These are phyloP conservation scores for Ceratorhiza oryzae-sativae DNA, from an alignment of 1,284 basidiomycete genomes.

Conservation along the genomic window DNA sequence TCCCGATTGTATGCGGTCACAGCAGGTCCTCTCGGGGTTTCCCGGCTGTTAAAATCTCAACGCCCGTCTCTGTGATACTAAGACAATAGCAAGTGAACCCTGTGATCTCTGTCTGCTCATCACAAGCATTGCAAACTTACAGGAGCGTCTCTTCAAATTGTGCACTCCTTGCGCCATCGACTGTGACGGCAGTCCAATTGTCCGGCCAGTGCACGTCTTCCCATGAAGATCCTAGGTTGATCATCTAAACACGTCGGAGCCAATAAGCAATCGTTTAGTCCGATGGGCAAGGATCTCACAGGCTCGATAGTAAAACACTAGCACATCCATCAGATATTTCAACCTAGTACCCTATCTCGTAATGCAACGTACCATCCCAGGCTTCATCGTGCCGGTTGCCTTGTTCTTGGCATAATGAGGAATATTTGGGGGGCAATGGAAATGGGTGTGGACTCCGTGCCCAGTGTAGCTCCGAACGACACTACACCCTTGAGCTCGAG, in stretches of 20 bases:
- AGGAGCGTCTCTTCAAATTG: constrained; percentile 96
- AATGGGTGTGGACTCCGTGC: constrained; percentile 87
- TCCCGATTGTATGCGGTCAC: constrained; percentile 8
- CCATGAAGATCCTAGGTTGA: constrained; percentile 82
- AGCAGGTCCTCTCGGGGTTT: constrained; percentile 46
- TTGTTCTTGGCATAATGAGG: constrained; percentile 91
- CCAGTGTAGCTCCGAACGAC: constrained; percentile 90
- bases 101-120: background rate
- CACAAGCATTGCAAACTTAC: constrained; percentile 57
- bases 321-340: constrained; percentile 1
- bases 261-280: background rate
- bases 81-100: constrained; percentile 38
- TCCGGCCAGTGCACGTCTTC: constrained; percentile 83
- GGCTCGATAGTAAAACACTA: constrained; percentile 69
- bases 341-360: background rate
- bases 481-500: constrained; percentile 78
- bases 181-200: constrained; percentile 93
- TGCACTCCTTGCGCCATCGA: constrained; percentile 87
- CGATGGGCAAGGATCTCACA: constrained; percentile 51
- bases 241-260: constrained; percentile 70
- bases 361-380: constrained; percentile 69
- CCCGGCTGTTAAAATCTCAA: constrained; percentile 84
- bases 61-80: constrained; percentile 91
- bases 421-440: constrained; percentile 77
- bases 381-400: constrained; percentile 80